Evolutionary conservation across 345 rosid species (phyloP).

Genomic region (Xanthoceras sorbifolium): DNA sequence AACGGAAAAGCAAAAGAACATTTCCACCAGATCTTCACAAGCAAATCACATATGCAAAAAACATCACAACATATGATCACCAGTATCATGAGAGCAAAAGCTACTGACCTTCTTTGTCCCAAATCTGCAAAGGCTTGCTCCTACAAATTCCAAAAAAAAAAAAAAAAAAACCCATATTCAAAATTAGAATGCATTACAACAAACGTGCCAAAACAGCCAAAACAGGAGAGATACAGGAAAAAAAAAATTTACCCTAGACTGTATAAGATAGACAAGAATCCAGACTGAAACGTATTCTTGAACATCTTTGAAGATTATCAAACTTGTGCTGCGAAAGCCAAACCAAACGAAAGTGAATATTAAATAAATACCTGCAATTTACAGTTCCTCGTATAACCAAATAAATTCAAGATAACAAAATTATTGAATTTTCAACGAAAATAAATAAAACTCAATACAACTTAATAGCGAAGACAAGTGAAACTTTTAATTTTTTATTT

Average conservation of each 20-base stretch:
- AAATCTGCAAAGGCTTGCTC: conserved; percentile 82
- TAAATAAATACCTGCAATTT: no score
- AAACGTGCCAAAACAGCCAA: background rate
- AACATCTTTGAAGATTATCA: conserved; percentile 46
- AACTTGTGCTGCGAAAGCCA: background rate
- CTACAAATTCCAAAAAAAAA: conserved; percentile 31
- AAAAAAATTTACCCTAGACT: conserved; percentile 59
- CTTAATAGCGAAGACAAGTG: background rate
- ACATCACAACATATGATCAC: background rate
- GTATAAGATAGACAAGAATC: conserved; percentile 78
- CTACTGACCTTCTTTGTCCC: conserved; percentile 78
- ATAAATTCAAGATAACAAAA: background rate
- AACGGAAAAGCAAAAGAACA: background rate
- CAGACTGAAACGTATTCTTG: conserved; percentile 86
- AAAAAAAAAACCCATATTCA: background rate
- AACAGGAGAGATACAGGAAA: background rate
- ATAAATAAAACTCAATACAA: background rate
- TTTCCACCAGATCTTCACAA: background rate
- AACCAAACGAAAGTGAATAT: background rate
- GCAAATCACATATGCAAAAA: background rate
- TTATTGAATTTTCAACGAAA: background rate
- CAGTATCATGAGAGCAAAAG: background rate
- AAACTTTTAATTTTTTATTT: background rate
- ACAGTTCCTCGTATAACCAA: no score
- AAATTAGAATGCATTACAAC: background rate